Evolutionary conservation across 176 grass and related monocot species (phyloP).

Genomic region (Thalia dealbata): DNA sequence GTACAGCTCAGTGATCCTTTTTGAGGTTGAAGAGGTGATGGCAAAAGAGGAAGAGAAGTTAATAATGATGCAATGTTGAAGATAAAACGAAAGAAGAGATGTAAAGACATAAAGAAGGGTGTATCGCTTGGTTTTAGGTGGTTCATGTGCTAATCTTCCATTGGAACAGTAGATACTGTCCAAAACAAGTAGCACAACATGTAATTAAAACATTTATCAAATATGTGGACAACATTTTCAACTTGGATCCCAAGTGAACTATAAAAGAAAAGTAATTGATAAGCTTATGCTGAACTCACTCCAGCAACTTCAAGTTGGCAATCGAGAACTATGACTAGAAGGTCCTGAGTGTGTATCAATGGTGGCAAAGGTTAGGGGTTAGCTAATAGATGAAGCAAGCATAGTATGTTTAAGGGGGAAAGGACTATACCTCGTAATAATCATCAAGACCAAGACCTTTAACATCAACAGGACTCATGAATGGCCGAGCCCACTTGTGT

Average conservation of each 20-base stretch:
- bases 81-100: too few species aligned
- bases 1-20: too few species aligned
- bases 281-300: background rate
- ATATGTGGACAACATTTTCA: background rate
- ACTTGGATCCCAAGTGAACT: background rate
- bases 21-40: too few species aligned
- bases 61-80: too few species aligned
- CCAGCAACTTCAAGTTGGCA: background rate
- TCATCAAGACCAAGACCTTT: constrained; percentile 56
- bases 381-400: background rate
- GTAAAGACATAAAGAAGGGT: too few species aligned
- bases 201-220: background rate
- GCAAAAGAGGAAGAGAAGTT: too few species aligned
- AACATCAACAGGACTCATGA: constrained; percentile 77
- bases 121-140: too few species aligned
- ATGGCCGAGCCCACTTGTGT: constrained; percentile 53
- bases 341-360: background rate
- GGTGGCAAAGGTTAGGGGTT: too few species aligned
- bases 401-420: constrained; percentile 1
- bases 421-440: constrained; percentile 55
- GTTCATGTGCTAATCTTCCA: too few species aligned
- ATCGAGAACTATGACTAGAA: background rate
- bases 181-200: background rate
- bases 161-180: background rate
- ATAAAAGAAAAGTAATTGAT: background rate